Evolutionary conservation across 768 basidiomycete genomes (phyloP).

Genomic region (Suillus subalutaceus): DNA sequence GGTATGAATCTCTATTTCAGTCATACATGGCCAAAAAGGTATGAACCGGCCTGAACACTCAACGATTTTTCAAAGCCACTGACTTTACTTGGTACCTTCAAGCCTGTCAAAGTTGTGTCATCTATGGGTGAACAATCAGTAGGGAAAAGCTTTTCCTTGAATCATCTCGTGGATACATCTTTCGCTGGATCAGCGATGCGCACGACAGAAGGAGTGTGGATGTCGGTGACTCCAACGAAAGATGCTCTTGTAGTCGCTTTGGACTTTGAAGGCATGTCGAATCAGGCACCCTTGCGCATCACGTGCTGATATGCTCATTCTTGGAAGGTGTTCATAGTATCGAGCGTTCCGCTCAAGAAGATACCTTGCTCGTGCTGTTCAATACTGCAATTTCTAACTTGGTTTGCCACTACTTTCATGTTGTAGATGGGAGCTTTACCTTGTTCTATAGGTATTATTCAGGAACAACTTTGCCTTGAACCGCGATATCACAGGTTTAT

Average conservation of each 20-base stretch:
- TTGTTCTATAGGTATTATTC: conserved; percentile 51
- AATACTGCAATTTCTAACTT: conserved; percentile 32
- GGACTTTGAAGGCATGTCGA: conserved; percentile 58
- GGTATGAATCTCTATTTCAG: conserved; percentile 67
- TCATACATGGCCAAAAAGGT: conserved; percentile 64
- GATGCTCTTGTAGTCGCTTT: conserved; percentile 57
- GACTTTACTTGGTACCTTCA: not conserved
- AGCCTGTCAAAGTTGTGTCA: conserved; percentile 45
- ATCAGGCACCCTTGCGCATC: conserved; percentile 9
- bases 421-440: not conserved
- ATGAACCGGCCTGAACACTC: not conserved
- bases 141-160: conserved; percentile 54
- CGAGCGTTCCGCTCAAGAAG: conserved; percentile 65
- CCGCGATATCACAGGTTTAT: conserved; percentile 60
- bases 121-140: conserved; percentile 69
- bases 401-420: conserved; percentile 33
- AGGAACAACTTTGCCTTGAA: conserved; percentile 68
- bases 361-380: conserved; percentile 34
- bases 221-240: conserved; percentile 64
- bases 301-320: not conserved
- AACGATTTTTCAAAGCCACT: not conserved
- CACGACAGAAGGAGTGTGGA: conserved; percentile 69
- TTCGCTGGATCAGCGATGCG: conserved; percentile 69
- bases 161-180: conserved; percentile 64
- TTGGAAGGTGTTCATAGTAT: conserved; percentile 58